Evolutionary conservation across 257 asterid species (phyloP).

Genomic region (Euphrasia confusa): DNA sequence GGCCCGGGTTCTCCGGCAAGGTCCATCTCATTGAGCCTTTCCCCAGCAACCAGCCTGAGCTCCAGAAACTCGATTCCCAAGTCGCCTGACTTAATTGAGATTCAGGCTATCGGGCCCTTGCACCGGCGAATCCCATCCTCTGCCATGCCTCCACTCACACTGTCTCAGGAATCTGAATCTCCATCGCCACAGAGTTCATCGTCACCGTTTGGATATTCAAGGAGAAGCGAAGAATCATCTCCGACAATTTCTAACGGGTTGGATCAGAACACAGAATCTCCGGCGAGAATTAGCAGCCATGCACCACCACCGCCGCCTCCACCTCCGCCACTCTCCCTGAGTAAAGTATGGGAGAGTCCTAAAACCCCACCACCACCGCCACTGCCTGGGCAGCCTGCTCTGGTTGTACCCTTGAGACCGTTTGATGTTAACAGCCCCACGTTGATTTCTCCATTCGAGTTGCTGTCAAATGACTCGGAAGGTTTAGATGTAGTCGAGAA

Average conservation of each 20-base stretch:
- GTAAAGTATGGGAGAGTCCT: constrained; percentile 60
- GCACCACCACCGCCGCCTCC: constrained; percentile 23
- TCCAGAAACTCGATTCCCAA: constrained; percentile 62
- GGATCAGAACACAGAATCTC: constrained; percentile 39
- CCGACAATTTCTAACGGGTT: constrained; percentile 44
- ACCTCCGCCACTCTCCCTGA: constrained; percentile 32
- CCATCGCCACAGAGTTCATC: constrained; percentile 65
- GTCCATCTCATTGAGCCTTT: constrained; percentile 70
- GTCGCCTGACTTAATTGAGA: constrained; percentile 78
- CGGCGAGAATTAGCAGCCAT: constrained; percentile 28
- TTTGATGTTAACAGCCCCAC: constrained; percentile 40
- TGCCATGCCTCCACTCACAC: constrained; percentile 28
- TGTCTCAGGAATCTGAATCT: constrained; percentile 29
- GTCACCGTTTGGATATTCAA: constrained; percentile 53
- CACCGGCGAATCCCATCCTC: constrained; percentile 27
- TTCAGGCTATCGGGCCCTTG: constrained; percentile 41
- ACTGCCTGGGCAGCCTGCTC: constrained; percentile 38
- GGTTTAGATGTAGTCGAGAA: not conserved
- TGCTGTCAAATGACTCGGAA: constrained; percentile 30
- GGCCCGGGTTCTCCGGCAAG: constrained; percentile 74
- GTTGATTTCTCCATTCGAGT: constrained; percentile 51
- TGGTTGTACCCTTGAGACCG: constrained; percentile 44
- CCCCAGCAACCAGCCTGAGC: constrained; percentile 68
- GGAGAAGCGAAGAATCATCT: constrained; percentile 59
- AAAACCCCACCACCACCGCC: constrained; percentile 42